A percentile compares a stretch with the other conserved stretches of the same genome.
phyloP scores from a whole-genome alignment of 169 alveolate species.

The Condylostoma magnum region DNA sequence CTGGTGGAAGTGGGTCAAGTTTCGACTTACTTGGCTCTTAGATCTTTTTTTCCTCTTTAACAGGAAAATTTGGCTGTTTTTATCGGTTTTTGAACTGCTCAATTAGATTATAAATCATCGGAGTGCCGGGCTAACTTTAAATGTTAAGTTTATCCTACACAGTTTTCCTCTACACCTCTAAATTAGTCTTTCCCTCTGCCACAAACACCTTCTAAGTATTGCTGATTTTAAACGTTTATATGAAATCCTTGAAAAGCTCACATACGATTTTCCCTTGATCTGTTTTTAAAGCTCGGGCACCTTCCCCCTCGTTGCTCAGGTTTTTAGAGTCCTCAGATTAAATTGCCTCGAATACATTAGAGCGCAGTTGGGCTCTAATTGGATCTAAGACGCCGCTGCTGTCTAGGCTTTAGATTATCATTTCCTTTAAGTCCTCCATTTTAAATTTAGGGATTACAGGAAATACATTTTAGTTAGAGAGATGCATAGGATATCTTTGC shows the following conservation, averaged over 20 bases:
- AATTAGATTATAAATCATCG: neutral
- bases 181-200: neutral
- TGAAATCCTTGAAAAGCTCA: constrained; percentile 21
- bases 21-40: too few species aligned
- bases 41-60: too few species aligned
- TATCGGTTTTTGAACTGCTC: neutral
- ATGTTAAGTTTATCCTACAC: neutral
- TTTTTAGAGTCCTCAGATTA: constrained; percentile 39
- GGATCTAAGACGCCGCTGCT: constrained; percentile 54
- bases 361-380: constrained; percentile 55
- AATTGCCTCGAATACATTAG: constrained; percentile 54
- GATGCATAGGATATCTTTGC: too few species aligned
- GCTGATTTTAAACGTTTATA: neutral
- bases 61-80: neutral
- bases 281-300: neutral
- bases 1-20: too few species aligned
- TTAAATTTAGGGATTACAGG: too few species aligned
- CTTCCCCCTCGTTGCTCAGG: constrained; percentile 5
- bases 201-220: neutral
- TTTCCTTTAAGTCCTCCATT: constrained; percentile 69
- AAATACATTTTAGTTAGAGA: too few species aligned
- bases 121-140: neutral
- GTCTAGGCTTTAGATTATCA: constrained; percentile 58
- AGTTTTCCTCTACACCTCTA: neutral
- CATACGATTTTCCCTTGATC: neutral